Percentiles rank a stretch among this genome's conserved stretches.
Evolutionary conservation across 306 rosid species (phyloP).

Genomic region (Glycyrrhiza uralensis): DNA sequence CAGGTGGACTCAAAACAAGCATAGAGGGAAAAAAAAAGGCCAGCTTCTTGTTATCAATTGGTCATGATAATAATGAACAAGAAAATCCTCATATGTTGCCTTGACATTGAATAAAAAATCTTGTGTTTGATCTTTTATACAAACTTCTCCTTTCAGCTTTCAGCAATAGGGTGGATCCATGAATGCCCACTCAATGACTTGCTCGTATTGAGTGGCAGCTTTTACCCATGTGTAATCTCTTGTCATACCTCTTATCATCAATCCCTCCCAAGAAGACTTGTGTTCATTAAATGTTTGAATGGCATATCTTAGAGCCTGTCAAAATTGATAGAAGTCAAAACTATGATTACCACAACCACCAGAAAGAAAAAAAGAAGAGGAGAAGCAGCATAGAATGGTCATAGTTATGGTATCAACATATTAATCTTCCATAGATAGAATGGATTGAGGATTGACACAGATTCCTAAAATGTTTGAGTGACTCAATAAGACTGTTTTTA

Average conservation of each 20-base stretch:
- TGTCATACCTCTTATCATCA: slow-evolving; percentile 70
- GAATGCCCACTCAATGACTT: slow-evolving; percentile 68
- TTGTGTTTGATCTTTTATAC: not conserved
- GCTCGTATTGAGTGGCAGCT: slow-evolving; percentile 74
- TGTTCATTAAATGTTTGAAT: slow-evolving; percentile 50
- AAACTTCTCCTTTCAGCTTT: slow-evolving; percentile 6
- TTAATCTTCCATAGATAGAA: not conserved
- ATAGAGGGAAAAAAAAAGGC: not conserved
- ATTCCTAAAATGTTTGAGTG: not conserved
- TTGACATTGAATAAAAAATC: not conserved
- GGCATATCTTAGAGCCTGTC: slow-evolving; percentile 65
- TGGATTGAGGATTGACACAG: not conserved
- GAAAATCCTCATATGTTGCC: not conserved
- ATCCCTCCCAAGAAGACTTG: slow-evolving; percentile 74
- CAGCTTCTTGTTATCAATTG: not conserved
- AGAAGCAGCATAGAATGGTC: not conserved
- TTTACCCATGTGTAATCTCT: slow-evolving; percentile 73
- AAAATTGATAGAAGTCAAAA: not conserved
- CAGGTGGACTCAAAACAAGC: not conserved
- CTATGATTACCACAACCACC: not conserved
- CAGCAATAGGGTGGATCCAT: slow-evolving; percentile 64
- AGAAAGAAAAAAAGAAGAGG: not conserved
- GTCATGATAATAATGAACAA: not conserved
- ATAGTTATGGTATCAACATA: not conserved
- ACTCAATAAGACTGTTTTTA: not conserved